Conservation (phyloP, 1,139 yeast genomes). For the Geotrichum aggregatum region DNA sequence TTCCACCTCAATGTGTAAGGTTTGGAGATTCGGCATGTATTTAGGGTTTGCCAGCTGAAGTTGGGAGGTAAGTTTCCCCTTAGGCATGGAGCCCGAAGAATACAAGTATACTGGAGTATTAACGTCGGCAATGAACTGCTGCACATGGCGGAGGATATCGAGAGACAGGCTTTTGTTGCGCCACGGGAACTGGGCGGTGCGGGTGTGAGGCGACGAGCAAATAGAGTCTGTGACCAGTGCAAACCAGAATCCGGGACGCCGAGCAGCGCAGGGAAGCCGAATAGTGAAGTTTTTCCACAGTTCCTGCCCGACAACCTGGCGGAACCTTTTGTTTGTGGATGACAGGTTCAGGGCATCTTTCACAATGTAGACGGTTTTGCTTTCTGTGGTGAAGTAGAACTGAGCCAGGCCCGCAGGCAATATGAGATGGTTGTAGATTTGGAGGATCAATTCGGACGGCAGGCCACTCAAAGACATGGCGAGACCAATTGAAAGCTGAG, state of each 20-base stretch:
- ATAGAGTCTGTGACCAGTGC: background rate
- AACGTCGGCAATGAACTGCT: conserved; percentile 4
- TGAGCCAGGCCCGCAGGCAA: background rate
- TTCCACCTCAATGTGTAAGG: background rate
- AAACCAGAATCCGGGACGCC: conserved; percentile 5
- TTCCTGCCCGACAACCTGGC: background rate
- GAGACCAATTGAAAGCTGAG: background rate
- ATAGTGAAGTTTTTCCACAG: conserved; percentile 1
- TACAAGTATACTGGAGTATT: conserved; percentile 3
- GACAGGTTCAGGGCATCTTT: conserved; percentile 5
- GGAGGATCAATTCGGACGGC: conserved; percentile 1
- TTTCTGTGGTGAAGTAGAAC: background rate
- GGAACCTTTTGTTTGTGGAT: background rate
- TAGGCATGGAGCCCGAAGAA: background rate
- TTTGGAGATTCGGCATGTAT: conserved; percentile 1
- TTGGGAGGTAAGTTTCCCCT: conserved; percentile 2
- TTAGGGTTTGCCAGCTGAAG: conserved; percentile 4
- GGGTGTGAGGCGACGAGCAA: background rate
- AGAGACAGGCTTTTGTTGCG: background rate
- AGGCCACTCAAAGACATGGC: background rate
- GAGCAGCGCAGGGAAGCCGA: background rate
- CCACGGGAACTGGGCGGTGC: conserved; percentile 1
- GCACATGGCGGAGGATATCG: conserved; percentile 2
- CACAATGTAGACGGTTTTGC: background rate
- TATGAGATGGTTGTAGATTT: conserved; percentile 1